Evolutionary conservation across 2,329 filamentous ascomycete genomes (phyloP).

Genomic region (Pyrenochaeta sp.): DNA sequence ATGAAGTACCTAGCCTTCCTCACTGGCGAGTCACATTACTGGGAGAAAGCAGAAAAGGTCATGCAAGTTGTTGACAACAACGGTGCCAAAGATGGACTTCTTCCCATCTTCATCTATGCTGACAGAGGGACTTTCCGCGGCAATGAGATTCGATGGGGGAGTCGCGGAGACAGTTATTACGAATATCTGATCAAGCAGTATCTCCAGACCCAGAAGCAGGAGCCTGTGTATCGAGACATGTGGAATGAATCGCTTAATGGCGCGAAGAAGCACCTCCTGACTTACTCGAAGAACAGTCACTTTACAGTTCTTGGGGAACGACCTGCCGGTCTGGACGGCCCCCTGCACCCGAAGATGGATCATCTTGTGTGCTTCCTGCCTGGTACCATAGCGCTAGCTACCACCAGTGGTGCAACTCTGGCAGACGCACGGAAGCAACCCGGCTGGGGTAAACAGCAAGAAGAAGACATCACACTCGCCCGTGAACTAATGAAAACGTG

Average conservation of each 20-base stretch:
- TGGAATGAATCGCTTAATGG: conserved; percentile 88
- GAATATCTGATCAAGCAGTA: conserved; percentile 99
- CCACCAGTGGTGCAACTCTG: conserved; percentile 80
- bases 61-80: conserved; percentile 92
- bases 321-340: conserved; percentile 72
- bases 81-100: conserved; percentile 77
- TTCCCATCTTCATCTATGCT: conserved; percentile 91
- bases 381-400: conserved; percentile 89
- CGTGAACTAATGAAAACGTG: conserved; percentile 95
- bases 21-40: conserved; percentile 91
- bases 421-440: conserved; percentile 75
- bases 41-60: conserved; percentile 89
- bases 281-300: conserved; percentile 80
- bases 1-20: conserved; percentile 97
- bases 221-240: conserved; percentile 87
- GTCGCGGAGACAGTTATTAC: conserved; percentile 96
- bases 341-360: conserved; percentile 91
- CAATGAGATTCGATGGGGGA: conserved; percentile 88
- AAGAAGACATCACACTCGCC: conserved; percentile 86
- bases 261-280: conserved; percentile 89
- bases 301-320: conserved; percentile 93
- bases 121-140: conserved; percentile 81
- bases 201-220: conserved; percentile 87
- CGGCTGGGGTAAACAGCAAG: conserved; percentile 78
- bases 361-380: conserved; percentile 98